Evolutionary conservation across 768 basidiomycete species (phyloP), one percentile per base, ranked within the genome.

Genomic region (Lyophyllum atratum): DNA sequence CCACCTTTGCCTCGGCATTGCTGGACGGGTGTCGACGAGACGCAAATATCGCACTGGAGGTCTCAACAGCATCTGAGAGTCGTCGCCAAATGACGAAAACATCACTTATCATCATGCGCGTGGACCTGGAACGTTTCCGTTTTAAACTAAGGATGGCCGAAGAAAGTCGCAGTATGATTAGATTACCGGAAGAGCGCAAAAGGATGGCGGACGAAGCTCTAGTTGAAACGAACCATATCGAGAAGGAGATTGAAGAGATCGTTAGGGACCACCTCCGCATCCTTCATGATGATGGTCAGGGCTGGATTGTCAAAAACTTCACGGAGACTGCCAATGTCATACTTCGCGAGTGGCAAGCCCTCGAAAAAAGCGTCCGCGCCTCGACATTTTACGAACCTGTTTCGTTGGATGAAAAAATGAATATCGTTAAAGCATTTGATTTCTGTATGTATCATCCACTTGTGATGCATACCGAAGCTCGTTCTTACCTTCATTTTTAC

Each of bases 51-150:
- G 83, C 85, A 25, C 69, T 76, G 51, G 62, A 62, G 4, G 76
- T 85, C 31, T 81, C 85, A 1, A 63, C 68, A 34, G 68, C 73
- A 39, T 83, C 85, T 5, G 80, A 76, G 54, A 77, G 80, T 12
- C 80, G 77, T 55, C 81, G 84, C 25, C 84, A 86, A 60, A 69
- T 80, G 54, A 76, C 81, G 37, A 77, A 64, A 22, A 80, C 80
- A 40, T 58, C 65, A 21, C 66, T 84, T 22, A 69, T 81, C 26
- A 56, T 63, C 31, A 72, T 86, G 74, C 74, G 80, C 37, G 68
- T 79, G 21, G 63, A 75, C 7, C 61, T 86, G 42, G 83, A 86
- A 59, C 65, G 65, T 21, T 84, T 84, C 70, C 76, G 74, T 8
- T 83, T 85, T 71, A 71, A 79, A 49, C 51, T 82, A 19, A 65